A percentile compares a stretch with the other conserved stretches of the same genome.
phyloP scores from a whole-genome alignment of 2,329 filamentous ascomycete genomes.

The Fusarium sororula region DNA sequence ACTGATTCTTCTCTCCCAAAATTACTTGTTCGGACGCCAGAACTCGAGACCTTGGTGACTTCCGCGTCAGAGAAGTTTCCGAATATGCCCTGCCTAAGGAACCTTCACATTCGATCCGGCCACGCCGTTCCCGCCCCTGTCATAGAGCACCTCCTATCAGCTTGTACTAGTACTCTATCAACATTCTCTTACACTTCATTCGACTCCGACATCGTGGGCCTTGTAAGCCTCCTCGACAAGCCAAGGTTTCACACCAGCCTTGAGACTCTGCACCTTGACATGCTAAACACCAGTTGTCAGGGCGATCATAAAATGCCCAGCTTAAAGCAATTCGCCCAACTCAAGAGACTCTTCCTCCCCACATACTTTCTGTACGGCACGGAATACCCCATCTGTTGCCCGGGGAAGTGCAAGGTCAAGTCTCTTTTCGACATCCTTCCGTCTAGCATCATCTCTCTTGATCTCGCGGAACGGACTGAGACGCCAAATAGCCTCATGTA shows the following conservation, averaged over 20 bases:
- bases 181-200: background rate
- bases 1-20: background rate
- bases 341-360: background rate
- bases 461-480: accelerated
- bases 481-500: background rate
- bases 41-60: background rate
- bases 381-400: accelerated
- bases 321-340: background rate
- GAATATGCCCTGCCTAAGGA: background rate
- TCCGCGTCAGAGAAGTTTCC: background rate
- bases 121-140: accelerated
- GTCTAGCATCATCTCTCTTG: background rate
- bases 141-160: background rate
- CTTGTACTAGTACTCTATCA: background rate
- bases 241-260: background rate
- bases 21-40: background rate
- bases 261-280: background rate
- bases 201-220: background rate
- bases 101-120: background rate
- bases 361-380: background rate
- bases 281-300: accelerated
- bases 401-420: accelerated
- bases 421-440: background rate
- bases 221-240: background rate
- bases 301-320: background rate